phyloP scores from a whole-genome alignment of 2,329 filamentous ascomycete species.

The Botrytis deweyae region DNA sequence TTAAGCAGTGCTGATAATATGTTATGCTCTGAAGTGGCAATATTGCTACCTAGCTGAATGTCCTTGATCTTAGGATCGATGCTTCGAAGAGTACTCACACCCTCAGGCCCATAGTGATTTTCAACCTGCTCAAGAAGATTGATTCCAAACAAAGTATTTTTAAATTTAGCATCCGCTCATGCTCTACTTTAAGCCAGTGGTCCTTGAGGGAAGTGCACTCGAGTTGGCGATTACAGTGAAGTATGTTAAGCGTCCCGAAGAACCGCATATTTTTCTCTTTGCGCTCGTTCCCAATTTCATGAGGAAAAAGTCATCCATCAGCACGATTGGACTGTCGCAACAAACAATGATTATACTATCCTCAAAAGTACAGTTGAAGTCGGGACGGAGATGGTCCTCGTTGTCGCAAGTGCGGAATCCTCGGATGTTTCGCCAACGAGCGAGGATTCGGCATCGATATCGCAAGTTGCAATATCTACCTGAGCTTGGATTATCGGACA shows the following conservation, averaged over 20 bases:
- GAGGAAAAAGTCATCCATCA: not conserved
- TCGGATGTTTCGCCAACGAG: not conserved
- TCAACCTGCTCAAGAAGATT: slow-evolving; percentile 28
- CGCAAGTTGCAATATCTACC: slow-evolving; percentile 23
- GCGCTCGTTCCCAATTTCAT: slow-evolving; percentile 13
- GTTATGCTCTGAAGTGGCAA: slow-evolving; percentile 45
- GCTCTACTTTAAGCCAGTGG: not conserved
- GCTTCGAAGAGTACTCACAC: slow-evolving; percentile 21
- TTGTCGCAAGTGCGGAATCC: not conserved
- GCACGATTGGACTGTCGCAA: not conserved
- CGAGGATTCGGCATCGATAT: slow-evolving; percentile 14
- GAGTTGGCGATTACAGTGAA: not conserved
- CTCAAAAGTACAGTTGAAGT: not conserved
- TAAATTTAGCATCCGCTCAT: slow-evolving; percentile 44
- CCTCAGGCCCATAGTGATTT: slow-evolving; percentile 21
- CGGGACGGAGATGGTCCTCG: not conserved
- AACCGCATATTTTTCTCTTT: not conserved
- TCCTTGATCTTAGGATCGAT: slow-evolving; percentile 19
- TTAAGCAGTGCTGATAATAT: slow-evolving; percentile 44
- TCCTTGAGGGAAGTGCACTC: not conserved
- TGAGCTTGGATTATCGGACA: slow-evolving; percentile 27
- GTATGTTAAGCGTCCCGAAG: not conserved
- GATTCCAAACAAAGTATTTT: slow-evolving; percentile 43
- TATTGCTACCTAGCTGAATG: slow-evolving; percentile 24
- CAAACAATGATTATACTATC: not conserved